Base-by-base conservation (phyloP, 2,329 filamentous ascomycete genomes). In the Diplodia intermedia region DNA sequence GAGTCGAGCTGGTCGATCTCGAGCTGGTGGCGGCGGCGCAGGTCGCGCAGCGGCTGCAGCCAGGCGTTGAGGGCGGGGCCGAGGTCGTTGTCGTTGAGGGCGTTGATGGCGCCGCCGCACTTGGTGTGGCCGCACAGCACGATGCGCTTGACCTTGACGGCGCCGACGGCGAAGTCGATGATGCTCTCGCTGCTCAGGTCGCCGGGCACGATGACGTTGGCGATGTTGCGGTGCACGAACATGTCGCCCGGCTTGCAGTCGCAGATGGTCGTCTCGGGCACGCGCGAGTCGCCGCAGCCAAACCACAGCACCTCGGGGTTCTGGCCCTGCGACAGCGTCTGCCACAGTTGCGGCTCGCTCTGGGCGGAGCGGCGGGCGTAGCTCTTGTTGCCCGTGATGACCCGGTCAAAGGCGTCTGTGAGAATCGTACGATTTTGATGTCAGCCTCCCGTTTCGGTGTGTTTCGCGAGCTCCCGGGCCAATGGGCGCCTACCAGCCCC, bases 191-290 rank as follows among this genome's bases (percentile, higher is more conserved):
- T 89, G 81, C 88, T 92, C 78, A 94, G 86, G 78, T 97, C 93
- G 73, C 88, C 89, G 23, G 89, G 83, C 68, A 89, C 88, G 71
- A 96, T 82, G 75, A 94, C 88, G 82, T 96, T 96, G 79, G 91
- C 92, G 78, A 97, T 94, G 83, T 96, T 96, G 77, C 93, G 91
- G 83, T 96, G 92, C 65, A 93, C 90, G 78, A 96, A 96, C 72
- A 96, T 89, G 74, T 96, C 92, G 69, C 93, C 92, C 3, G 92
- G 91, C 75, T 92, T 86, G 69, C 93, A 85, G 74, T 90, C 89
- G 33, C 94, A 86, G 75, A 97, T 86, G 60, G 89, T 93, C 5
- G 91, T 94, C 80, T 95, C 93, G 1, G 93, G 92, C 72, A 92
- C 90, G 71, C 93, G 91, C 49, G 90, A 92, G 82, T 96, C 93